Percentiles rank a stretch among this genome's conserved stretches.
phyloP scores from a whole-genome alignment of 192 early-diverging fungal species.

The Backusella parvicylindrica region DNA sequence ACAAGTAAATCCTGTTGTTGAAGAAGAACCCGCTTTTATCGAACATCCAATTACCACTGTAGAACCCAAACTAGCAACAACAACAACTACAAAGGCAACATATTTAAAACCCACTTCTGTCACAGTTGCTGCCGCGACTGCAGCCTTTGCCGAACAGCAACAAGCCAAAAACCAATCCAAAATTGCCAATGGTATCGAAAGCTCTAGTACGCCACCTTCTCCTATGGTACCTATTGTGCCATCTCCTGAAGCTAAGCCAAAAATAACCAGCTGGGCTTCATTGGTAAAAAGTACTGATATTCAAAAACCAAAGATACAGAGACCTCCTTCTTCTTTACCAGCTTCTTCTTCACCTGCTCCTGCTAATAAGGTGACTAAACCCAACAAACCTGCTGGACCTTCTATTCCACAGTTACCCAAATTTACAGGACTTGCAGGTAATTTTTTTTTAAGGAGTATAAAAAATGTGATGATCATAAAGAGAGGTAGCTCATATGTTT shows the following conservation, averaged over 20 bases:
- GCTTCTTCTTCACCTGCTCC: neutral
- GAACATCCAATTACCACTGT: neutral
- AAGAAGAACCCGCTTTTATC: neutral
- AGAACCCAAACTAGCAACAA: neutral
- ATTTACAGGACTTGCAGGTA: conserved; percentile 26
- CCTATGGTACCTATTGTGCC: conserved; percentile 1
- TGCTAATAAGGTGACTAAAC: neutral
- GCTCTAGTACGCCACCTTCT: neutral
- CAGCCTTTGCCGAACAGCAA: neutral
- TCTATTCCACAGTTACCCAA: conserved; percentile 3
- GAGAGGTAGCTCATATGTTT: neutral
- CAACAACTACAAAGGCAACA: neutral
- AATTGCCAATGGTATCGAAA: neutral
- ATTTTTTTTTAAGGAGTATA: neutral
- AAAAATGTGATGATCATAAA: neutral
- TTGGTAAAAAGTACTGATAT: conserved; percentile 24
- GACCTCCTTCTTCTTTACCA: conserved; percentile 8
- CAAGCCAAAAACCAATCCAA: neutral
- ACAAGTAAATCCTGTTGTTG: neutral
- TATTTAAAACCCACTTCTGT: conserved; percentile 15
- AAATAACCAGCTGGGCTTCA: conserved; percentile 40
- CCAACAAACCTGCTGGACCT: neutral
- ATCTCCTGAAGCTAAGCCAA: conserved; percentile 32
- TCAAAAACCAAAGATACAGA: neutral
- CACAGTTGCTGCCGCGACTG: neutral